Evolutionary conservation across 306 rosid species (phyloP).

Genomic region (Aeschynomene evenia): DNA sequence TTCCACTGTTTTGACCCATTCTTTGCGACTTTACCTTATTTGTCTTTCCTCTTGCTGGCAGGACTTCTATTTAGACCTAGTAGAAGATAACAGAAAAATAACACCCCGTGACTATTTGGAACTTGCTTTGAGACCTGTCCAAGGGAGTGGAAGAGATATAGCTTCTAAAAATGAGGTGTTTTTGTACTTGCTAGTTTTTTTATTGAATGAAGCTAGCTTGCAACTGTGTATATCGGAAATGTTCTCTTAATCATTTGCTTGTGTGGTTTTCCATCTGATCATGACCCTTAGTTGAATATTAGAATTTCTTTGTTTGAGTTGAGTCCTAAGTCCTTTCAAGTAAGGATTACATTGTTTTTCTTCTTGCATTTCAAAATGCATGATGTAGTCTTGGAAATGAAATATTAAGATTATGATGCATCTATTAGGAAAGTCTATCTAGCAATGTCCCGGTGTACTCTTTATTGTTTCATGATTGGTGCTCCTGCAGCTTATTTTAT

Average conservation of each 20-base stretch:
- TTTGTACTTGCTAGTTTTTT: slow-evolving; percentile 1
- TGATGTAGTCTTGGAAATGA: background rate
- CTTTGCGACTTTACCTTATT: background rate
- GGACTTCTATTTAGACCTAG: slow-evolving; percentile 78
- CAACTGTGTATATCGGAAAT: background rate
- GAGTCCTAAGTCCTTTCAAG: slow-evolving; percentile 6
- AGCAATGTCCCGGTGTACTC: background rate
- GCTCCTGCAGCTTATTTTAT: background rate
- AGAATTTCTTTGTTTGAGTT: slow-evolving; percentile 1
- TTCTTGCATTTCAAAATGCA: background rate
- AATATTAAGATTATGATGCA: background rate
- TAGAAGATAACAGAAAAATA: slow-evolving; percentile 67
- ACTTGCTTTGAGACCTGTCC: slow-evolving; percentile 71
- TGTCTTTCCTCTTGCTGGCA: slow-evolving; percentile 34
- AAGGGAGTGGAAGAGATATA: slow-evolving; percentile 63
- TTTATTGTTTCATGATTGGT: background rate
- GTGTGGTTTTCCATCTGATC: background rate
- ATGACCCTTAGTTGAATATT: background rate
- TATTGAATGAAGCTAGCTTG: background rate
- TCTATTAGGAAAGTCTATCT: slow-evolving; percentile 4
- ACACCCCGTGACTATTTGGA: slow-evolving; percentile 83
- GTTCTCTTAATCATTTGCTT: background rate
- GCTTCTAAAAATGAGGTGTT: slow-evolving; percentile 71
- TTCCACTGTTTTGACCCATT: background rate
- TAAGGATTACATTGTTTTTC: background rate